Evolutionary conservation across 352 stramenopile genomes (phyloP).

Genomic region (Globisporangium viniferum): DNA sequence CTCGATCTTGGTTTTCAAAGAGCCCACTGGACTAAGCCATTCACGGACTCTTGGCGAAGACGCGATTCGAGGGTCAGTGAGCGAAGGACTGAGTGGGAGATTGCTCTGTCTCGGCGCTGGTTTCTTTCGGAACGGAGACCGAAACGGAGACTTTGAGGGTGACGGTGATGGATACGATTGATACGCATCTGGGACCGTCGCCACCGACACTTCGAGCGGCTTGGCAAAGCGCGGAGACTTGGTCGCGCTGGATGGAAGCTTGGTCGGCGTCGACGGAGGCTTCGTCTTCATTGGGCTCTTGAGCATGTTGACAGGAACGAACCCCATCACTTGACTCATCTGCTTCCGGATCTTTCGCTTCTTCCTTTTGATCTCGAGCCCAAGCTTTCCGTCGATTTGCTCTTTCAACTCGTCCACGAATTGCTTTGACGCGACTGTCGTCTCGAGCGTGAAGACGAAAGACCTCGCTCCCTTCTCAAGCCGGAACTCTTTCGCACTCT

Average conservation of each 20-base stretch:
- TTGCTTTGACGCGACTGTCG: conserved; percentile 35
- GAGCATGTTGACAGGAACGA: conserved; percentile 67
- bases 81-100: conserved; percentile 20
- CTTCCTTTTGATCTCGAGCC: conserved; percentile 55
- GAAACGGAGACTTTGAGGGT: conserved; percentile 65
- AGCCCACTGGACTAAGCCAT: conserved; percentile 64
- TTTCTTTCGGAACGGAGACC: conserved; percentile 78
- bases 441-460: conserved; percentile 59
- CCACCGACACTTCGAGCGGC: conserved; percentile 38
- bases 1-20: conserved; percentile 27
- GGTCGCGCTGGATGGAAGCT: conserved; percentile 35
- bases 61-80: conserved; percentile 15
- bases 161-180: conserved; percentile 44
- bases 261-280: conserved; percentile 34
- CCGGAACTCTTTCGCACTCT: conserved; percentile 36
- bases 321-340: conserved; percentile 55
- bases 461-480: conserved; percentile 58
- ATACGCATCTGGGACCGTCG: conserved; percentile 37
- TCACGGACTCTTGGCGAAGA: conserved; percentile 39
- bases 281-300: conserved; percentile 42
- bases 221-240: conserved; percentile 47
- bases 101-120: conserved; percentile 29
- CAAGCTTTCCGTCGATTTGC: conserved; percentile 58
- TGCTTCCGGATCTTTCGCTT: conserved; percentile 81
- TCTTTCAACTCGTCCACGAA: conserved; percentile 67